Evolutionary conservation across 257 asterid species (phyloP).

Genomic region (Paulownia fortunei): DNA sequence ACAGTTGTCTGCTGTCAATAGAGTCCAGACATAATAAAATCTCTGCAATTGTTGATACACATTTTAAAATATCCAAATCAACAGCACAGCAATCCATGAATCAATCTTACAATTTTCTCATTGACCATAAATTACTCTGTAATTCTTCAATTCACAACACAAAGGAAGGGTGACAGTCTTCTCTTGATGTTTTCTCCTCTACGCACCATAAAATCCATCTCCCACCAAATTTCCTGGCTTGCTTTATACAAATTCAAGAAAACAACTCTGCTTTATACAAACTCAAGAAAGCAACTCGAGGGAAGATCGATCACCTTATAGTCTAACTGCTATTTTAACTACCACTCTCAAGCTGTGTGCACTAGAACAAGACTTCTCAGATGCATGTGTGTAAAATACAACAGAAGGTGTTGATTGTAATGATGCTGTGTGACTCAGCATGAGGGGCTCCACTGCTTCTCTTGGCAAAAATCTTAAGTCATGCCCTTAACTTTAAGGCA

Average conservation of each 20-base stretch:
- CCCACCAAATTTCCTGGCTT: background rate
- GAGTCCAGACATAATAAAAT: too few relatives aligned
- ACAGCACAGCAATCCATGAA: background rate
- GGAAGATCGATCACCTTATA: conserved; percentile 3
- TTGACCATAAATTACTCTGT: background rate
- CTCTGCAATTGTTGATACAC: background rate
- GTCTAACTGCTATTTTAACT: background rate
- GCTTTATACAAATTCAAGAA: conserved; percentile 7
- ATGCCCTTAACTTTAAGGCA: background rate
- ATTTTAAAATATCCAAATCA: background rate
- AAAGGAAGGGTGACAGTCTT: background rate
- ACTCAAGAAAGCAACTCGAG: conserved; percentile 9
- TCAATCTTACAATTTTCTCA: background rate
- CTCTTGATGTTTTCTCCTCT: background rate
- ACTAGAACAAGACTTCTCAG: conserved; percentile 12
- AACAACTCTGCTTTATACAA: conserved; percentile 8
- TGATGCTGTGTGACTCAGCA: background rate
- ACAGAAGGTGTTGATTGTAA: background rate
- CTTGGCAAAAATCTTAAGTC: background rate
- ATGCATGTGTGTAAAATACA: conserved; percentile 1
- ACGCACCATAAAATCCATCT: background rate
- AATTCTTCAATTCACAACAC: conserved; percentile 5
- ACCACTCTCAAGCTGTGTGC: conserved; percentile 21
- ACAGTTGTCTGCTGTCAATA: too few relatives aligned
- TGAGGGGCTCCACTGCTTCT: background rate